Base-by-base conservation (phyloP, 2,329 filamentous ascomycete genomes). In the Pseudopithomyces maydicus region DNA sequence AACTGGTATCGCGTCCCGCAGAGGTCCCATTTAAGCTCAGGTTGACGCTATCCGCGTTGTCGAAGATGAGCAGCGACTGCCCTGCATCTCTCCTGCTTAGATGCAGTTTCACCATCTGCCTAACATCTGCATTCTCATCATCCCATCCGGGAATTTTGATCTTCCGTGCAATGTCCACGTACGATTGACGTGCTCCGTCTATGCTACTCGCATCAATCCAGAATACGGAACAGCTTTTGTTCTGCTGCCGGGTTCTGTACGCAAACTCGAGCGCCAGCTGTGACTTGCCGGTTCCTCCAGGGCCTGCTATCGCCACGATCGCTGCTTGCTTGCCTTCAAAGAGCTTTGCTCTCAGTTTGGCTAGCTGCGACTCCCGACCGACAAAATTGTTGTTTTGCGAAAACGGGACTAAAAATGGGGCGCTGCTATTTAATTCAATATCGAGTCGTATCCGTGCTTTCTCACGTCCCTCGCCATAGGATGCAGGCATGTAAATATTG, bases 141-240 rank as follows among this genome's bases (percentile, higher is more conserved):
- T 63, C 61, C 50, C 52, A 63, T 3, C 66, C 57, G 48, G 58
- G 63, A 47, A 76, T 60, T 0, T 55, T 43, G 12, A 80, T 66
- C 62, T 70, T 64, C 38, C 62, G 67, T 1, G 67, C 12, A 55
- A 65, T 50, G 35, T 45, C 61, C 49, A 49, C 41, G 55, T 62
- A 67, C n/a, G 77, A 77, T 51, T 78, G 72, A 36, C 80, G 68
- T 54, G 82, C 74, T 52, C 65, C 76, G 15, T 71, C 74, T n/a
- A 61, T 56, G 55, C 74, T 78, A 22, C 71, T 66, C 6, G 75
- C 78, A 5, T 77, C 72, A 4, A 82, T 69, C 80, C 77, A 83
- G 57, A 83, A 76, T 15, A 45, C 23, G 22, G 43, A 45, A 14
- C 43, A 32, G 43, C 17, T 17, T 11, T 32, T 45, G 43, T 32